These are phyloP conservation scores for Aspergillus indologenus DNA, from an alignment of 495 filamentous ascomycete genomes.

Conservation along the genomic window DNA sequence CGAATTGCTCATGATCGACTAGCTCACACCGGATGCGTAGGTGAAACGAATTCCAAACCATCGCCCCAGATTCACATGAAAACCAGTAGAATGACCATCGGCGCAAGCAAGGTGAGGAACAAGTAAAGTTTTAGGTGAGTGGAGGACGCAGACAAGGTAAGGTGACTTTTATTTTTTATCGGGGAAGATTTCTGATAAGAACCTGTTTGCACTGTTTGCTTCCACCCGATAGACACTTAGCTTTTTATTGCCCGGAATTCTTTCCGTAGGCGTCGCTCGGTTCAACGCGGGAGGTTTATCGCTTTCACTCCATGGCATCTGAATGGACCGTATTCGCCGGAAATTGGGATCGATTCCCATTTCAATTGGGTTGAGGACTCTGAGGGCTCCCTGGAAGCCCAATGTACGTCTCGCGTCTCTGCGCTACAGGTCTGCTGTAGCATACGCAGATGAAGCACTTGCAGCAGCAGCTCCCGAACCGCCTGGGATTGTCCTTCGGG, in stretches of 20 bases:
- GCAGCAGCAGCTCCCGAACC: slow-evolving; percentile 33
- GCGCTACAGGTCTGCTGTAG: slow-evolving; percentile 3
- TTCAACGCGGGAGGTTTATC: not conserved
- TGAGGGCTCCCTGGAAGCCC: slow-evolving; percentile 4
- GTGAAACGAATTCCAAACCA: slow-evolving; percentile 21
- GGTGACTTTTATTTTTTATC: not conserved
- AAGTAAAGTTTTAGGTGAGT: not conserved
- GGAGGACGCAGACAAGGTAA: not conserved
- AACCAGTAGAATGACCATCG: slow-evolving; percentile 16
- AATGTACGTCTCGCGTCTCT: not conserved
- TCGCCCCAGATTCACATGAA: slow-evolving; percentile 20
- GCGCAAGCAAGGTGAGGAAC: not conserved
- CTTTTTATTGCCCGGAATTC: not conserved
- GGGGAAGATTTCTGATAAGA: slow-evolving; percentile 33
- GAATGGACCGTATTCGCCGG: slow-evolving; percentile 34
- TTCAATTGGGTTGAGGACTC: slow-evolving; percentile 6
- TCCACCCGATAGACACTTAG: not conserved
- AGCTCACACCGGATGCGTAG: slow-evolving; percentile 19
- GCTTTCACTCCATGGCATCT: slow-evolving; percentile 18
- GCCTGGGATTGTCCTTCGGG: slow-evolving; percentile 56
- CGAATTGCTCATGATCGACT: slow-evolving; percentile 40
- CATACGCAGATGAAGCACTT: not conserved
- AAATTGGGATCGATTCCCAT: slow-evolving; percentile 25
- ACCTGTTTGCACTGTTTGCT: slow-evolving; percentile 45
- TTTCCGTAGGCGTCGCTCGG: not conserved